Evolutionary conservation across 2,329 filamentous ascomycete genomes (phyloP), one percentile per base, ranked within the genome.

Genomic region (Verticillium albo-atrum): DNA sequence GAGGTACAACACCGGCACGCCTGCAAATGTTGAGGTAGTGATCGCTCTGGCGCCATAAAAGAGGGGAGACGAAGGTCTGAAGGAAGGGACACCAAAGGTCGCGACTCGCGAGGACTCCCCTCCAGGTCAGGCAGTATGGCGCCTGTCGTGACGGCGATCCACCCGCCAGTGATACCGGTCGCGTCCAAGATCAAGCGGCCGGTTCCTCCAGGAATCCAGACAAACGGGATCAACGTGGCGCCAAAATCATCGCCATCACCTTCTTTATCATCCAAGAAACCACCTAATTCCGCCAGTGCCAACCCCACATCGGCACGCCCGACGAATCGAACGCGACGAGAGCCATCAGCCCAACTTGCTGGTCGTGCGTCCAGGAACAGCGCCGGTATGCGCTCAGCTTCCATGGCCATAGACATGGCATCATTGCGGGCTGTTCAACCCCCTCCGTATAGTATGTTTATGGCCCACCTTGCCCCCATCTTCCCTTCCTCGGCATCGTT

Each of bases 141-240:
- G 70, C 82, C 83, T 62, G 78, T 82, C 68, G 80, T 82, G 69
- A 78, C 81, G 61, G 75, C 78, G 59, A 64, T 74, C 56, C 76
- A 75, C 66, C 76, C 77, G 60, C 55, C 55, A 42, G 37, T 32
- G 26, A n/a, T 57, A 12, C 68, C 70, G 23, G 75, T 72, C 66
- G 68, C 74, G 65, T 72, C 71, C 65, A 92, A 91, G 75, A 82
- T 85, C 64, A 92, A 91, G 75, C 87, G 88, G 35, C 87, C 86
- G 62, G 78, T 83, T 57, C 86, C 86, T 37, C 81, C 87, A 54
- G 82, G 85, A 52, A 84, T 89, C 60, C 87, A 89, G 71, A 83
- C 85, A 61, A 90, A 89, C 73, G 86, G 86, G 34, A 42, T 26
- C 28, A 51, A 27, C 27, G 75, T 78, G 61, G 77, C 78, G 64